Base-by-base conservation (phyloP, 2,329 filamentous ascomycete species). In the Penicillium sp. region DNA sequence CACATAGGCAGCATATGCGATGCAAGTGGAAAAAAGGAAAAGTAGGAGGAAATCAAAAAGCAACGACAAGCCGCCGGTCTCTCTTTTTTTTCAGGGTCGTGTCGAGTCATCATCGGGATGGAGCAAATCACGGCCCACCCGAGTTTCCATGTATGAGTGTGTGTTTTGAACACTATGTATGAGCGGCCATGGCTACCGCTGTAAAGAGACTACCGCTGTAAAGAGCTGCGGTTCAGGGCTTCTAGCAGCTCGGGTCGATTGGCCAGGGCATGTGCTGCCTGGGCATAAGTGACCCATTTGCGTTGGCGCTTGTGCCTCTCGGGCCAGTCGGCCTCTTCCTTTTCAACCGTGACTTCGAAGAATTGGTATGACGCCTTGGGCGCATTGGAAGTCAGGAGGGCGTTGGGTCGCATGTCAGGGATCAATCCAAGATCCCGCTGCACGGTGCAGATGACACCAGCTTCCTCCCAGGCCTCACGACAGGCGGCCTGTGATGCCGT, bases 401-500 rank as follows among this genome's bases (percentile, higher is more conserved):
- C 73, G 26, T 79, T 72, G 48, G 78, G 84, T 56, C 92, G 86
- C 73, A 87, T 90, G 77, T 99, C 95, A 54, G 87, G 80, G 66
- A 99, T 96, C 63, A 89, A 84, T 62, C 93, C 93, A 50, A 99
- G 84, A 74, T 96, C 91, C 73, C 88, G 89, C 68, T 89, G 87
- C 74, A 97, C 88, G 57, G 85, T 88, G 76, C 93, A 90, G 68
- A 90, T 82, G 70, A 98, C 96, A 69, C 95, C 95, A 43, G 93
- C 95, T 79, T 98, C 95, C 79, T 98, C 95, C 95, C 95, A 98
- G 59, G 95, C 95, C 77, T 99, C 95, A 65, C 95, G 82, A 81
- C 81, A 89, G 77, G 86, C 86, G 55, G 95, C 95, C 56, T 95
- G 90, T 73, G 93, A 85, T 60, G 89, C 86, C 62, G 90, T 95